phyloP scores from a whole-genome alignment of 129 eudicot species.

The Flaveria robusta region DNA sequence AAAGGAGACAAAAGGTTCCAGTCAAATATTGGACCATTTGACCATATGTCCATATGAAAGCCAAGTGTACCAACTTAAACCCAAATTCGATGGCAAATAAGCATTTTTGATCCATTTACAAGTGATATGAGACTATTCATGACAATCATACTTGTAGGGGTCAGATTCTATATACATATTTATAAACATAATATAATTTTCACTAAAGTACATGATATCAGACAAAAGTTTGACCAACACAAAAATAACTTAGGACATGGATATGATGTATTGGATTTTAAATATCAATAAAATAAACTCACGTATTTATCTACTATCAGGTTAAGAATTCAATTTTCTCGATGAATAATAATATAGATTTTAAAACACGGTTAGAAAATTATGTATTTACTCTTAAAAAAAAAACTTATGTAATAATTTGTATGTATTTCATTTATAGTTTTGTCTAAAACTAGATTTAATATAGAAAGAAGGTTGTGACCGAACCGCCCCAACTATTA shows the following conservation, averaged over 20 bases:
- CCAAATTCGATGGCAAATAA: conserved; percentile 24
- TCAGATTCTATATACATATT: background rate
- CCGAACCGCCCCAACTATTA: too few species aligned
- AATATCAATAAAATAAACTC: too few species aligned
- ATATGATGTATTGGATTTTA: too few species aligned
- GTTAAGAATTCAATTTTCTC: too few species aligned
- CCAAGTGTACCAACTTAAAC: conserved; percentile 31
- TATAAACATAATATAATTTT: background rate
- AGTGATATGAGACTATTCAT: conserved; percentile 21
- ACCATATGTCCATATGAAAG: conserved; percentile 36
- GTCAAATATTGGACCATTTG: conserved; percentile 35
- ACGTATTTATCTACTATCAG: too few species aligned
- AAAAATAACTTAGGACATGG: background rate
- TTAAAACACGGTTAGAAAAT: too few species aligned
- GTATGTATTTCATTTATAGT: too few species aligned
- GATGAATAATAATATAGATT: too few species aligned
- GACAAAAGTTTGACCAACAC: background rate
- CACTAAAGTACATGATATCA: background rate
- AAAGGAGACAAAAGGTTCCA: conserved; percentile 14
- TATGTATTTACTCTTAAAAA: too few species aligned
- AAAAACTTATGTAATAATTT: too few species aligned
- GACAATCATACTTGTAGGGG: conserved; percentile 20
- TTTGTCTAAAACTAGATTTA: too few species aligned
- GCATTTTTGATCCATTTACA: background rate
- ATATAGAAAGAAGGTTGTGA: too few species aligned